Conservation (phyloP, 192 early-diverging fungal genomes). For the Gonapodya sp. region DNA sequence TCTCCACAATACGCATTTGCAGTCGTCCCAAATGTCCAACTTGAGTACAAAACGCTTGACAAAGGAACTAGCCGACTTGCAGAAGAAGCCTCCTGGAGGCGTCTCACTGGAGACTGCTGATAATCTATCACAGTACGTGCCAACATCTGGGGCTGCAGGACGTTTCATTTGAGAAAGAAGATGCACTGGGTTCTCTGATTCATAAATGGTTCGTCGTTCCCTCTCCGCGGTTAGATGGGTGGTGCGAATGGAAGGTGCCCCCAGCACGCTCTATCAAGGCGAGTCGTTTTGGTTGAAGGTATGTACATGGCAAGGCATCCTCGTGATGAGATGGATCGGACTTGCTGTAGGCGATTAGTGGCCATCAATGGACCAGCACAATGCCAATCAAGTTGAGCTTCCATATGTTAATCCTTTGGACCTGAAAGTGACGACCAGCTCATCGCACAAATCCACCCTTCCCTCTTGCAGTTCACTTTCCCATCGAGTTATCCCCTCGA, state of each 20-base stretch:
- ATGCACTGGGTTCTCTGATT: background rate
- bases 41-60: background rate
- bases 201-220: background rate
- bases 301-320: no score
- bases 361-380: no score
- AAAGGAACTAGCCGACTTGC: constrained; percentile 13
- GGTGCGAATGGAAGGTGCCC: constrained; percentile 47
- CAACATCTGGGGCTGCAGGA: background rate
- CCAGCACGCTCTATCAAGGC: constrained; percentile 51
- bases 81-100: constrained; percentile 6
- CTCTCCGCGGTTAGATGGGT: constrained; percentile 39
- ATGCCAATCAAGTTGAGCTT: no score
- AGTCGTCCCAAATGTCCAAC: constrained; percentile 13
- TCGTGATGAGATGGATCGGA: no score
- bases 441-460: no score
- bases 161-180: background rate
- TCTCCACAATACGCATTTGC: no score
- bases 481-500: constrained; percentile 62
- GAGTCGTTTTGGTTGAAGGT: constrained; percentile 43
- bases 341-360: no score
- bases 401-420: no score
- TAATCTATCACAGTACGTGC: constrained; percentile 1
- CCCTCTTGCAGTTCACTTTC: constrained; percentile 50
- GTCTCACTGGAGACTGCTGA: constrained; percentile 10
- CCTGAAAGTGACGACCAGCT: no score